Evolutionary conservation across 768 basidiomycete species (phyloP).

Genomic region (Suillus clintonianus): DNA sequence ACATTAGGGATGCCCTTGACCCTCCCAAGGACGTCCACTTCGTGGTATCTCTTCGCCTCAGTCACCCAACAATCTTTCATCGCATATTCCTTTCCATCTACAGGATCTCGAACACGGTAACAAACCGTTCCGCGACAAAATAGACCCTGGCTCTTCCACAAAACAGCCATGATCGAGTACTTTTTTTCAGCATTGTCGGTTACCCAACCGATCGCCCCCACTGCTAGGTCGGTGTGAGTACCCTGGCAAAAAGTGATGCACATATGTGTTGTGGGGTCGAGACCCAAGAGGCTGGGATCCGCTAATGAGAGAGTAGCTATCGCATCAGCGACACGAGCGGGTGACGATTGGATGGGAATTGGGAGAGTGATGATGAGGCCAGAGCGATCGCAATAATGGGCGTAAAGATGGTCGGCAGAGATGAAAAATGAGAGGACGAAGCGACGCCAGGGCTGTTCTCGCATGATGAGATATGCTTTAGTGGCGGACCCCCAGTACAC

Average conservation of each 20-base stretch:
- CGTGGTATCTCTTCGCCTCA: background rate
- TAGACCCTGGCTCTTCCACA: background rate
- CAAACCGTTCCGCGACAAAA: background rate
- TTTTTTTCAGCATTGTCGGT: background rate
- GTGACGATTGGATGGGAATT: background rate
- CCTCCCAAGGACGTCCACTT: background rate
- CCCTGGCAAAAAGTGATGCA: background rate
- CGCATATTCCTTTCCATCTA: background rate
- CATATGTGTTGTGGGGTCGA: background rate
- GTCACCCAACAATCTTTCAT: background rate
- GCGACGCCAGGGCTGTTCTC: background rate
- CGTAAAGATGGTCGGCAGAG: background rate
- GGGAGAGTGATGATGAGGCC: background rate
- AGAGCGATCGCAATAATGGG: background rate
- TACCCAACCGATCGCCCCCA: background rate
- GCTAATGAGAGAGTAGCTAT: background rate
- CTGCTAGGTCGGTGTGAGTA: background rate
- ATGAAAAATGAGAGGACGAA: background rate
- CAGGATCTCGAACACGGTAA: background rate
- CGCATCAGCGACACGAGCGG: background rate
- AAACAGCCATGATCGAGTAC: background rate
- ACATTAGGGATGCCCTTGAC: background rate
- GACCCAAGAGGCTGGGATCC: background rate
- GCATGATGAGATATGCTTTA: background rate
- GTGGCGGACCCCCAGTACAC: background rate